phyloP scores from a whole-genome alignment of 2,329 filamentous ascomycete species.

The Ophiosphaerella narmari region DNA sequence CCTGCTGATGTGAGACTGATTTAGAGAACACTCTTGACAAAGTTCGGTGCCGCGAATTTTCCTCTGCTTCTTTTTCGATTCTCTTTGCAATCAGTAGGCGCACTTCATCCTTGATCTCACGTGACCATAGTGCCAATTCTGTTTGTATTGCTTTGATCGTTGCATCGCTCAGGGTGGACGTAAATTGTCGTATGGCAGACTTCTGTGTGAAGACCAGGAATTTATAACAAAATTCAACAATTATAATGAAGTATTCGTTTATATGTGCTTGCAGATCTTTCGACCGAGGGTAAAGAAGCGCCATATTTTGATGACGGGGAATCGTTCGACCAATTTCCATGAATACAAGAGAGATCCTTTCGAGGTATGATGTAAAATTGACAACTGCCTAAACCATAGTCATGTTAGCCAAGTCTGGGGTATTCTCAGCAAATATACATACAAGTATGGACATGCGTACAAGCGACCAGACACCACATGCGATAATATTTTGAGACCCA shows the following conservation, averaged over 20 bases:
- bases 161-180: background rate
- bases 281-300: slow-evolving; percentile 47
- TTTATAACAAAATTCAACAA: slow-evolving; percentile 45
- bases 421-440: slow-evolving; percentile 10
- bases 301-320: slow-evolving; percentile 48
- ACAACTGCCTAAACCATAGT: slow-evolving; percentile 21
- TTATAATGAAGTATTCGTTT: slow-evolving; percentile 46
- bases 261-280: slow-evolving; percentile 41
- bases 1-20: slow-evolving; percentile 18
- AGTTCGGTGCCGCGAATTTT: slow-evolving; percentile 29
- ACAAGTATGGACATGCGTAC: slow-evolving; percentile 52
- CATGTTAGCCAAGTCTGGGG: too few relatives aligned
- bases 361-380: slow-evolving; percentile 42
- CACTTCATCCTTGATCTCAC: slow-evolving; percentile 44
- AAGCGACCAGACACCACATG: slow-evolving; percentile 53
- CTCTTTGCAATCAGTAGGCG: slow-evolving; percentile 9
- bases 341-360: slow-evolving; percentile 47
- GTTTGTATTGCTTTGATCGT: background rate
- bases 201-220: slow-evolving; percentile 40
- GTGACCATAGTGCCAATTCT: background rate
- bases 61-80: slow-evolving; percentile 26
- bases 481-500: slow-evolving; percentile 52
- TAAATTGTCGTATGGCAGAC: slow-evolving; percentile 17
- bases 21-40: slow-evolving; percentile 21
- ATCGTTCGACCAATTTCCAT: slow-evolving; percentile 49